A percentile compares a stretch with the other conserved stretches of the same genome.
Evolutionary conservation across 129 eudicot species (phyloP).

Genomic region (carrot (Daucus carota)): DNA sequence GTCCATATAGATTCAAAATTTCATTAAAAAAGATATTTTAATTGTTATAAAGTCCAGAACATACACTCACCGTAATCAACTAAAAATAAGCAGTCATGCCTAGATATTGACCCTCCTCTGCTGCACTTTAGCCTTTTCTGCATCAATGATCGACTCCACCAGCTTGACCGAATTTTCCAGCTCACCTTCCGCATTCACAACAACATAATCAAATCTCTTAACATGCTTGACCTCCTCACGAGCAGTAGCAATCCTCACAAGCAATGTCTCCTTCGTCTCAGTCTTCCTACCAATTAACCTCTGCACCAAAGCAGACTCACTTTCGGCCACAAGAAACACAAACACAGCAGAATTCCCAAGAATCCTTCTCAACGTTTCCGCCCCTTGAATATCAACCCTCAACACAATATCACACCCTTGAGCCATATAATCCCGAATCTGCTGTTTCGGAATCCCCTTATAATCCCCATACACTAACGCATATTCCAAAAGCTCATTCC

Average conservation of each 20-base stretch:
- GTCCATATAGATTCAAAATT: no score
- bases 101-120: constrained; percentile 43
- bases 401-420: constrained; percentile 67
- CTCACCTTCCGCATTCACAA: constrained; percentile 80
- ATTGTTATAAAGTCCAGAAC: neutral
- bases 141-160: constrained; percentile 80
- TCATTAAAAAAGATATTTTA: no score
- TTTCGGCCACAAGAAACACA: constrained; percentile 76
- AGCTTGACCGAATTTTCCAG: constrained; percentile 57
- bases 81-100: neutral
- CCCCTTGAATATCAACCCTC: constrained; percentile 89
- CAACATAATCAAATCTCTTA: constrained; percentile 76
- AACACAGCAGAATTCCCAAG: constrained; percentile 60
- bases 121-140: constrained; percentile 76
- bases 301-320: constrained; percentile 64
- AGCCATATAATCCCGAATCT: constrained; percentile 48
- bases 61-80: neutral
- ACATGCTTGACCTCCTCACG: constrained; percentile 63
- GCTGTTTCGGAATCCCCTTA: constrained; percentile 28
- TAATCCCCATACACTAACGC: constrained; percentile 28
- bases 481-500: constrained; percentile 18
- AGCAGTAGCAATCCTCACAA: constrained; percentile 74
- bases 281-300: constrained; percentile 79
- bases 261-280: constrained; percentile 65
- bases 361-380: constrained; percentile 59